Conservation (phyloP, 768 basidiomycete genomes). For the Lactifluus piperatus region DNA sequence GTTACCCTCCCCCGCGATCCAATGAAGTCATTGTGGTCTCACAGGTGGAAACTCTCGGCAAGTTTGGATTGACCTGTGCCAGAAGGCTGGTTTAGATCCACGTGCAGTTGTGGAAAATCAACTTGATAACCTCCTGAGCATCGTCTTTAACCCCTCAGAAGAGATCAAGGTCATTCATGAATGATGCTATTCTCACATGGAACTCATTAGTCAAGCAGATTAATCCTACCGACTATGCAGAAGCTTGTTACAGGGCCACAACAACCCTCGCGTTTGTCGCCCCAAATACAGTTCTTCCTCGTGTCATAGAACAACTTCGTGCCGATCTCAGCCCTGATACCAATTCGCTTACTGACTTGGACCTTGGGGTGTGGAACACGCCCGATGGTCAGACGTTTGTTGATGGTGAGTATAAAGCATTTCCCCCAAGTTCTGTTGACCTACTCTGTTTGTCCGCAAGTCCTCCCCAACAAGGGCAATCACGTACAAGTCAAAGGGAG, state of each 20-base stretch:
- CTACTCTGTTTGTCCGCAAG: constrained; percentile 29
- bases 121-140: constrained; percentile 38
- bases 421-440: not conserved
- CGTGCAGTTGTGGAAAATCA: constrained; percentile 44
- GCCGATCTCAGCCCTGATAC: constrained; percentile 56
- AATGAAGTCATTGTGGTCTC: not conserved
- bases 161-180: constrained; percentile 21
- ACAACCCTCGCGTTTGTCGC: constrained; percentile 76
- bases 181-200: constrained; percentile 24
- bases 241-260: constrained; percentile 68
- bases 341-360: constrained; percentile 55
- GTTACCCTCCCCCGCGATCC: not conserved
- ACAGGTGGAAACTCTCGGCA: constrained; percentile 44
- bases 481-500: constrained; percentile 66
- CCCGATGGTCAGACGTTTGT: constrained; percentile 73
- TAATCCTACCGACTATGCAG: constrained; percentile 19
- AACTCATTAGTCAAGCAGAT: not conserved
- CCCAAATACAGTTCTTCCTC: constrained; percentile 57
- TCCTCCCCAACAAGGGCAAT: constrained; percentile 50
- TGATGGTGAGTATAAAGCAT: constrained; percentile 45
- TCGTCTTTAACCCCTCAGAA: constrained; percentile 3
- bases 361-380: constrained; percentile 79
- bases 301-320: constrained; percentile 57
- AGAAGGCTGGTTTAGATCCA: constrained; percentile 61
- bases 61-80: constrained; percentile 76